Base-by-base conservation (phyloP, 176 grass and related monocot genomes). In the Juncus inflexus region DNA sequence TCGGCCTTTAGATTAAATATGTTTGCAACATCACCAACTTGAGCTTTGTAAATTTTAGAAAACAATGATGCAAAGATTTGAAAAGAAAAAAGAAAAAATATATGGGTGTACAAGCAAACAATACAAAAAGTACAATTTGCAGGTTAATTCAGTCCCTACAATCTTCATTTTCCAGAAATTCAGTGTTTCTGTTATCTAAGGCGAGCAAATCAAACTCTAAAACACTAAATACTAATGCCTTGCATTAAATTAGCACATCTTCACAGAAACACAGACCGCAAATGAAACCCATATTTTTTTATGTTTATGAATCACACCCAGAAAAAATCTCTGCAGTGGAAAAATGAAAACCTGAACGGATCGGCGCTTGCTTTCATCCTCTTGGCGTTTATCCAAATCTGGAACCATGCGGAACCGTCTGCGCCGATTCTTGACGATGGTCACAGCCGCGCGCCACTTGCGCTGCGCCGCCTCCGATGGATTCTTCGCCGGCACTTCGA, bases 351-450 rank as follows among this genome's bases (percentile, higher is more conserved):
- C 94, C 78, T 91, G 94, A 40, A 77, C 39, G 61, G 84, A 80
- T 19, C 63, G 79, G 35, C 80, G 80, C 79, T 77, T 74, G 6
- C 15, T 73, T 9, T 81, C 35, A 65, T 85, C 69, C 74, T 65
- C 45, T 6, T 6, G 63, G 35, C 88, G 79, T 71, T 78, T 54
- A 9, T 91, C 88, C 66, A 97, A 77, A 71, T 97, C 80, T 35
- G 88, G 67, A 15, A 91, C 83, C 75, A 77, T 77, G 74, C 94
- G 87, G 75, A 97, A 97, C 9, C 94, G 84, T 7, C 94, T 87
- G 50, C 85, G 77, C 4, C 1, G 81, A 77, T 97, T 97, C 82
- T 72, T 84, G 63, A 97, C 85, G 60, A 97, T 2, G 4, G 12
- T 55, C 3, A 89, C 87, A 50, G 88, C 85, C 3, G 51, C 40